These are phyloP conservation scores for Conringia planisiliqua DNA, from an alignment of 345 rosid genomes.

Conservation along the genomic window DNA sequence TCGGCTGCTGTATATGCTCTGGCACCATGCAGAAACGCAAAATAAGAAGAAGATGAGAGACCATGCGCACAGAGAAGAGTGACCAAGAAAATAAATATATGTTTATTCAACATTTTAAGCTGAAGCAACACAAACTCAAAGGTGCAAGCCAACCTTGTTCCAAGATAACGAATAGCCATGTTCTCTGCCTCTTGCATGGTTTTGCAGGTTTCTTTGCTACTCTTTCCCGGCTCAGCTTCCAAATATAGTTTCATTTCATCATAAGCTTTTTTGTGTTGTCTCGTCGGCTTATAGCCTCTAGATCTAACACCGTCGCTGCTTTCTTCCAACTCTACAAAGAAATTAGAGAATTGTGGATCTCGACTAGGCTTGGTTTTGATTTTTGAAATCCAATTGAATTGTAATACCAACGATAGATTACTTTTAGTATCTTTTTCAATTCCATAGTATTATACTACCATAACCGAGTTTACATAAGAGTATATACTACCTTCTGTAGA, in stretches of 20 bases:
- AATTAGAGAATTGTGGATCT: neutral
- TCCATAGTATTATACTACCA: neutral
- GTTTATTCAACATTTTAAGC: neutral
- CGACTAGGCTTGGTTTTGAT: neutral
- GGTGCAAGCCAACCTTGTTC: slow-evolving; percentile 45
- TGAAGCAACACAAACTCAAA: slow-evolving; percentile 2
- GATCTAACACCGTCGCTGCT: slow-evolving; percentile 5
- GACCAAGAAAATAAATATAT: neutral
- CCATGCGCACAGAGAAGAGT: neutral
- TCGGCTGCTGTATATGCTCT: slow-evolving; percentile 73
- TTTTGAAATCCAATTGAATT: neutral
- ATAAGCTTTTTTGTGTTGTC: slow-evolving; percentile 32
- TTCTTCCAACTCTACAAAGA: slow-evolving; percentile 33
- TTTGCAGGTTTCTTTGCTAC: slow-evolving; percentile 29
- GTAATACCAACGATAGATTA: neutral
- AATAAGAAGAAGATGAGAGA: neutral
- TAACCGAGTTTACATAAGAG: neutral
- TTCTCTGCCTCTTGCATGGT: slow-evolving; percentile 53
- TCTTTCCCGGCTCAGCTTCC: slow-evolving; percentile 23
- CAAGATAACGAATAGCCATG: slow-evolving; percentile 58
- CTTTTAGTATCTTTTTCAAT: too few relatives aligned
- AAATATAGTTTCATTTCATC: slow-evolving; percentile 36
- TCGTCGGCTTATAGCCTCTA: slow-evolving; percentile 24
- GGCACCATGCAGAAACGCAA: slow-evolving; percentile 8
- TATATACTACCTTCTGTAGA: neutral